Conservation (phyloP, 148 eudicot genomes). For the Heliosperma pusillum region DNA sequence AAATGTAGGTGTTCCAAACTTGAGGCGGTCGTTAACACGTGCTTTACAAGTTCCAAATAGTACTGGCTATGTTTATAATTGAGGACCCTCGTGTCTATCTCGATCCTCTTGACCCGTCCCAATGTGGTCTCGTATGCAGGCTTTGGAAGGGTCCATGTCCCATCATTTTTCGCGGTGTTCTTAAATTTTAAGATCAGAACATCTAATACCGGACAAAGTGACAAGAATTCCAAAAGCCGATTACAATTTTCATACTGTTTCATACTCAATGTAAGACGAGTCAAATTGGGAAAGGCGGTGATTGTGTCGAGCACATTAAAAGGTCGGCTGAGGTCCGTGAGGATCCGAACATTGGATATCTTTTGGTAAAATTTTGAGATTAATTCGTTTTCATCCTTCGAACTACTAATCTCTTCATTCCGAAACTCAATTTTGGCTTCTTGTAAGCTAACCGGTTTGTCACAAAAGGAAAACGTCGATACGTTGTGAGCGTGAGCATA, state of each 20-base stretch:
- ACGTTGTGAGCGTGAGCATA: not conserved
- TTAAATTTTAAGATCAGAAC: not conserved
- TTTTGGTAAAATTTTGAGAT: not conserved
- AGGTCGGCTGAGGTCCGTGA: not conserved
- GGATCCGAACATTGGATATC: not conserved
- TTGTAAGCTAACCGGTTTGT: not conserved
- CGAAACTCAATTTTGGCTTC: not conserved
- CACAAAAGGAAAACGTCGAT: not conserved
- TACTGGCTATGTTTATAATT: not conserved
- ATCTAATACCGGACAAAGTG: not conserved
- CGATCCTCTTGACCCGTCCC: not conserved
- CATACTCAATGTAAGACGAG: not conserved
- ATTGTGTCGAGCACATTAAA: not conserved
- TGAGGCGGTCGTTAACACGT: not conserved
- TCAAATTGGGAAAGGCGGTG: not conserved
- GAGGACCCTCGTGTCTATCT: not conserved
- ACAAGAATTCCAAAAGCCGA: not conserved
- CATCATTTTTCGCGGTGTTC: not conserved
- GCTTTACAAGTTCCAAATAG: not conserved
- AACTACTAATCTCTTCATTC: no score
- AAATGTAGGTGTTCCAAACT: not conserved
- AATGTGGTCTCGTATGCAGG: not conserved
- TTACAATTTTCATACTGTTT: not conserved
- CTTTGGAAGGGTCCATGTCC: not conserved
- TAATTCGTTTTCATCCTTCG: not conserved